A percentile compares a stretch with the other conserved stretches of the same genome.
phyloP scores from a whole-genome alignment of 1,284 basidiomycete species.

The Stygiomarasmius scandens region DNA sequence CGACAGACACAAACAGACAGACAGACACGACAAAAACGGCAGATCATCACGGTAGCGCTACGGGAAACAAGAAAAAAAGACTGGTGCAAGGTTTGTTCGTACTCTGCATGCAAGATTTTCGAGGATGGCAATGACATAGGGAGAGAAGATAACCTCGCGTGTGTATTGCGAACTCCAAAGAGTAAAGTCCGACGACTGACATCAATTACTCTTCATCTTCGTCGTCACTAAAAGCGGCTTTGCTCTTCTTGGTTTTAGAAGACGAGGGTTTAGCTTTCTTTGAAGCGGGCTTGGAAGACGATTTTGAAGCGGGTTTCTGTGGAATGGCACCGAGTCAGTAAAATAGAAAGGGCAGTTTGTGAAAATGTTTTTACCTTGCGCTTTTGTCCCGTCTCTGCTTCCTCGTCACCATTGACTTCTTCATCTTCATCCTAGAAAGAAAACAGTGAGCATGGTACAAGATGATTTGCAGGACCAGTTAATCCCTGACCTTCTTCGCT shows the following conservation, averaged over 20 bases:
- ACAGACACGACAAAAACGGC: background rate
- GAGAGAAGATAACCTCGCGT: background rate
- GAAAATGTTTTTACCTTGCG: too few relatives aligned
- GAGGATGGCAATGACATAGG: background rate
- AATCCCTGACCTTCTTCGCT: slow-evolving; percentile 22
- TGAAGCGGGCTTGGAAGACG: slow-evolving; percentile 34
- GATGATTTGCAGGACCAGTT: background rate
- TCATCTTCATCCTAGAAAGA: slow-evolving; percentile 27
- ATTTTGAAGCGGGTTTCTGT: slow-evolving; percentile 38
- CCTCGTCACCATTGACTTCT: slow-evolving; percentile 25
- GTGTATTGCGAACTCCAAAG: background rate
- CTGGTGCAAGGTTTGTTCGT: background rate
- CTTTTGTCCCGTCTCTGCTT: slow-evolving; percentile 42
- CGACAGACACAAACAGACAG: background rate
- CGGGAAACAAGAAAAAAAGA: background rate
- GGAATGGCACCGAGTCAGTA: background rate
- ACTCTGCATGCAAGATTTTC: too few relatives aligned
- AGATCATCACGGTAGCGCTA: background rate
- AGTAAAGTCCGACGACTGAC: background rate
- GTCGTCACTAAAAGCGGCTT: slow-evolving; percentile 38
- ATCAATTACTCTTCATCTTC: slow-evolving; percentile 25
- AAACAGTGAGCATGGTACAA: background rate
- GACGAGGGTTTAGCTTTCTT: slow-evolving; percentile 41
- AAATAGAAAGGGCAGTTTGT: background rate
- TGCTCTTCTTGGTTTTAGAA: slow-evolving; percentile 40